phyloP scores from a whole-genome alignment of 148 eudicot genomes.

The Chenopodium berlandieri region DNA sequence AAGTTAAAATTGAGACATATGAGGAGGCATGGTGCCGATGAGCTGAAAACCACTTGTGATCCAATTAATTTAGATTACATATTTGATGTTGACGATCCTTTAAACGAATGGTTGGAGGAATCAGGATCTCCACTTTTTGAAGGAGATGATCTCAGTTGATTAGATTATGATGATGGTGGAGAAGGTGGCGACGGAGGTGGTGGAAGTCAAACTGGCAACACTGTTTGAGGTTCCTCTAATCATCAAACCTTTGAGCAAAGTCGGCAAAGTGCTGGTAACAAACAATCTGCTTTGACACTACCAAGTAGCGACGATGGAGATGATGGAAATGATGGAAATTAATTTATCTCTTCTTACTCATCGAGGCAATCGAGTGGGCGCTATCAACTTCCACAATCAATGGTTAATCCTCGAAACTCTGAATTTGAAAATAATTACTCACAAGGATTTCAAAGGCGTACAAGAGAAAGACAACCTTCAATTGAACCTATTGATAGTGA shows the following conservation, averaged over 20 bases:
- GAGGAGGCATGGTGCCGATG: neutral
- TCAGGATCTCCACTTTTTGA: neutral
- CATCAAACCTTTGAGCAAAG: neutral
- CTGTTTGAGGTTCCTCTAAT: neutral
- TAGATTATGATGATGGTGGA: conserved; percentile 2
- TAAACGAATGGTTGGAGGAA: neutral
- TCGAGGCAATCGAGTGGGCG: no score
- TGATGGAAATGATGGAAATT: no score
- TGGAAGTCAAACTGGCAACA: neutral
- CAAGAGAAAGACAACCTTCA: no score
- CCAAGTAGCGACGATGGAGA: no score
- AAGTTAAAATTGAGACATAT: neutral
- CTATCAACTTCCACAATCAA: no score
- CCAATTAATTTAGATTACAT: conserved; percentile 19
- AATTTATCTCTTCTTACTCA: no score
- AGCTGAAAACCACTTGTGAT: neutral
- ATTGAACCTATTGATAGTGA: no score
- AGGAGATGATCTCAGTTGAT: neutral
- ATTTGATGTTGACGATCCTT: neutral
- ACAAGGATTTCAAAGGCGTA: no score
- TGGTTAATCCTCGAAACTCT: no score
- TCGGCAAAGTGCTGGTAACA: neutral
- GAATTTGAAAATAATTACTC: no score
- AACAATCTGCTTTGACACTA: neutral
- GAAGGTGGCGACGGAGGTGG: neutral